These are phyloP conservation scores for Pythium myriotylum DNA, from an alignment of 352 stramenopile genomes.

Conservation along the genomic window DNA sequence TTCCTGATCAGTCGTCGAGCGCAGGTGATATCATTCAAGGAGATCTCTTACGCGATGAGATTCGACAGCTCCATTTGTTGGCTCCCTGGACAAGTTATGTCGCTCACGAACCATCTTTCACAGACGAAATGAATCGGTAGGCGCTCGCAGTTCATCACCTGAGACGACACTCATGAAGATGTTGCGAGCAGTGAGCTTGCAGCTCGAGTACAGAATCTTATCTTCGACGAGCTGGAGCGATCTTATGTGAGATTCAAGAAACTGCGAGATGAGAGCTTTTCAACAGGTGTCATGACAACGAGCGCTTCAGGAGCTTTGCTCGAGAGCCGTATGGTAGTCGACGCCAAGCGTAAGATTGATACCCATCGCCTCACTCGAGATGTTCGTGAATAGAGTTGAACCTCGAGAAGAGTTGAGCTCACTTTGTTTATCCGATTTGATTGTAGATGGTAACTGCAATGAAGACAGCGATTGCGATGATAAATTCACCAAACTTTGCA, in stretches of 20 bases:
- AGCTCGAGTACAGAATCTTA: conserved; percentile 36
- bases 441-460: conserved; percentile 53
- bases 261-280: conserved; percentile 44
- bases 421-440: not conserved
- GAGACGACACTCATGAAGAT: too few species aligned
- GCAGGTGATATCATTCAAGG: not conserved
- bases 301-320: conserved; percentile 47
- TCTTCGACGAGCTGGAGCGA: conserved; percentile 43
- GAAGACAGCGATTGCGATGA: conserved; percentile 28
- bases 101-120: conserved; percentile 47
- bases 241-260: conserved; percentile 49
- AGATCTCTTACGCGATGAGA: conserved; percentile 15
- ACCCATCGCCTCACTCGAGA: conserved; percentile 44
- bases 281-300: conserved; percentile 44
- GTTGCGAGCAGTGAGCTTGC: conserved; percentile 41
- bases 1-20: not conserved
- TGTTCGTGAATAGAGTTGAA: conserved; percentile 26
- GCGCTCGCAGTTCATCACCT: too few species aligned
- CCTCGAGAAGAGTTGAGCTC: not conserved
- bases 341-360: conserved; percentile 64
- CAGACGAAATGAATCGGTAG: conserved; percentile 50
- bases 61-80: conserved; percentile 43
- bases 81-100: conserved; percentile 49
- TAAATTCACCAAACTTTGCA: conserved; percentile 21
- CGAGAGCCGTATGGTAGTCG: conserved; percentile 58